A percentile compares a stretch with the other conserved stretches of the same genome.
phyloP scores from a whole-genome alignment of 1,139 yeast genomes.

The Candida mesenterica region DNA sequence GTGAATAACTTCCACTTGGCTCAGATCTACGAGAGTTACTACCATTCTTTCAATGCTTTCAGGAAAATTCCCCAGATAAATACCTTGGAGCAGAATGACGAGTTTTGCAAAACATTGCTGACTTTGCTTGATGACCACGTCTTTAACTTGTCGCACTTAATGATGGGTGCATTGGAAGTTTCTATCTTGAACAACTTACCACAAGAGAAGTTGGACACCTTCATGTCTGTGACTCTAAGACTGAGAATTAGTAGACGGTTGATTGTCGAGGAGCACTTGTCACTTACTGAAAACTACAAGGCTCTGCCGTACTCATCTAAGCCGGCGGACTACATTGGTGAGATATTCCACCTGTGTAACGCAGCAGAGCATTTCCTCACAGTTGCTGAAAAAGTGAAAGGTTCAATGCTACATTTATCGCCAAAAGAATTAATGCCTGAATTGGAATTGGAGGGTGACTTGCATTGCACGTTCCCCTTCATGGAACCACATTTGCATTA shows the following conservation, averaged over 20 bases:
- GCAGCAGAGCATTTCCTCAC: conserved; percentile 64
- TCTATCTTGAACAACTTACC: conserved; percentile 64
- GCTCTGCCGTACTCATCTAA: conserved; percentile 42
- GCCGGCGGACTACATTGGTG: conserved; percentile 78
- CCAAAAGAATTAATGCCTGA: conserved; percentile 72
- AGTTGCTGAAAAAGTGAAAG: conserved; percentile 50
- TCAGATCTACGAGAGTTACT: conserved; percentile 85
- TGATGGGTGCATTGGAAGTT: conserved; percentile 91
- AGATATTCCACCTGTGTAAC: conserved; percentile 74
- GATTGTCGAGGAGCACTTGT: conserved; percentile 85
- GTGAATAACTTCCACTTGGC: conserved; percentile 83
- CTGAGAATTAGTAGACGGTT: conserved; percentile 88
- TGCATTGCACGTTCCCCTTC: conserved; percentile 68
- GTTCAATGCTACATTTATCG: conserved; percentile 45
- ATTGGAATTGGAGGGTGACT: conserved; percentile 66
- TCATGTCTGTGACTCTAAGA: conserved; percentile 74
- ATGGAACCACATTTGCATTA: conserved; percentile 84
- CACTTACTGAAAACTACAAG: conserved; percentile 65
- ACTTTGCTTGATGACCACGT: conserved; percentile 74
- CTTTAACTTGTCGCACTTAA: conserved; percentile 76
- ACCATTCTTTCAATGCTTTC: conserved; percentile 81
- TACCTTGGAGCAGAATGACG: conserved; percentile 68
- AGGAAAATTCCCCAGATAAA: conserved; percentile 68
- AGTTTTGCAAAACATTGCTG: conserved; percentile 63
- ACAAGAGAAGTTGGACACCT: conserved; percentile 60